Base-by-base conservation (phyloP, 352 stramenopile species). In the Vaucheria bursata region DNA sequence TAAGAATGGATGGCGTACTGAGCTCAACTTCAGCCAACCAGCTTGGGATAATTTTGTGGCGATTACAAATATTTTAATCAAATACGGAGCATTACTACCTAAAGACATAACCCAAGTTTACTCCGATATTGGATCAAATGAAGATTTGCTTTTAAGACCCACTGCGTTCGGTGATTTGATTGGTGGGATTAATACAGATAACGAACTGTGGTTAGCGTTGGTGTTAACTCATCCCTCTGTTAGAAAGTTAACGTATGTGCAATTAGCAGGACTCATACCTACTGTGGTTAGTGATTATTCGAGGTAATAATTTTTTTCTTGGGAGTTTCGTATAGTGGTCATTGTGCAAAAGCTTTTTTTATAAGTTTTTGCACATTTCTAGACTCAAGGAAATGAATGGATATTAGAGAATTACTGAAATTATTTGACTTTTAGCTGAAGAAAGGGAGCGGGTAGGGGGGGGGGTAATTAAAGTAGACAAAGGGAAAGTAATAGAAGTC, bases 201-300 rank as follows among this genome's bases (percentile, higher is more conserved):
- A 85, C 25, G 76, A 85, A 45, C 34, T 85, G 34, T 85, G 79
- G 79, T 66, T 81, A 32, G 75, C 79, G 37, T 52, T 85, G 2
- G 76, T 85, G 50, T 68, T 85, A 7, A 79, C 76, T 29, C 75
- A n/a, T 29, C 31, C 25, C 12, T 2, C 12, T 7, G 38, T 34
- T 7, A 76, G 31, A 35, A 35, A 7, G 65, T 38, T 72, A 12
- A 50, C 18, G n/a, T 34, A 35, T 18, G n/a, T 72, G 65, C 71
- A 83, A 74, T 69, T 83, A 18, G 72, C 78, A 18, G 73, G 68
- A 7, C 72, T 83, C 0, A 75, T 83, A 74, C 71, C 78, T 29
- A 74, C 78, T 31, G 71, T 83, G 29, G 37, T 83, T 8, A 83
- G 66, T 53, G 78, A 83, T 36, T 79, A 75, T 74, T 77, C 78